Percentiles rank a stretch among this genome's conserved stretches.
These are phyloP conservation scores for Ambrosia trifida DNA, from an alignment of 129 eudicot species.

Conservation along the genomic window DNA sequence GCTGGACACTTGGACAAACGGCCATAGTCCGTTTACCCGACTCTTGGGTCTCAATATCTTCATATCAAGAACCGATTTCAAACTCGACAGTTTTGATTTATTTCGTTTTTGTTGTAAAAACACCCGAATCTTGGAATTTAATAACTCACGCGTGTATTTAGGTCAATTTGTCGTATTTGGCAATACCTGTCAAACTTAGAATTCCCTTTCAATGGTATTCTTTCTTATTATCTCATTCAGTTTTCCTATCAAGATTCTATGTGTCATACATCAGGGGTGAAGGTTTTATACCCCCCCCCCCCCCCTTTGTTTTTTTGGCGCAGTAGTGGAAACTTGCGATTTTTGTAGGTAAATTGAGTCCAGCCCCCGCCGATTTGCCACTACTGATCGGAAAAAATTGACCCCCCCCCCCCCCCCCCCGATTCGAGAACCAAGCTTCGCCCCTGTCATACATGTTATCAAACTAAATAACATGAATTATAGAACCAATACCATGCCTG, in stretches of 20 bases:
- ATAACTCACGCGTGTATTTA: not conserved
- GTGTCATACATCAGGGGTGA: no score
- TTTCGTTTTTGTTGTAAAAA: not conserved
- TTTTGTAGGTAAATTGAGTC: no score
- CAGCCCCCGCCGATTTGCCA: no score
- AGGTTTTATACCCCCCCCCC: no score
- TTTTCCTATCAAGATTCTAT: no score
- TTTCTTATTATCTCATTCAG: not conserved
- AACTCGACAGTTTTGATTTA: not conserved
- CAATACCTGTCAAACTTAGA: not conserved
- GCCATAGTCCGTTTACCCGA: not conserved
- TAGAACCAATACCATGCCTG: slow-evolving; percentile 87
- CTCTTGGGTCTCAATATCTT: not conserved
- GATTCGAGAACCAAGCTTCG: no score
- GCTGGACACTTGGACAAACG: not conserved
- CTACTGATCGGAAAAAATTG: no score
- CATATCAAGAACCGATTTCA: not conserved
- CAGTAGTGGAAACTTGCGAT: no score
- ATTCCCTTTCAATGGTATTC: not conserved
- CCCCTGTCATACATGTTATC: not conserved
- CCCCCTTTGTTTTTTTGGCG: no score
- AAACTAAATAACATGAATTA: slow-evolving; percentile 16
- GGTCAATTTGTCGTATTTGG: not conserved
- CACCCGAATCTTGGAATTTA: not conserved
- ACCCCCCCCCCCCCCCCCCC: not conserved